These are phyloP conservation scores for Leptographium flavum DNA, from an alignment of 2,329 filamentous ascomycete genomes.

Conservation along the genomic window DNA sequence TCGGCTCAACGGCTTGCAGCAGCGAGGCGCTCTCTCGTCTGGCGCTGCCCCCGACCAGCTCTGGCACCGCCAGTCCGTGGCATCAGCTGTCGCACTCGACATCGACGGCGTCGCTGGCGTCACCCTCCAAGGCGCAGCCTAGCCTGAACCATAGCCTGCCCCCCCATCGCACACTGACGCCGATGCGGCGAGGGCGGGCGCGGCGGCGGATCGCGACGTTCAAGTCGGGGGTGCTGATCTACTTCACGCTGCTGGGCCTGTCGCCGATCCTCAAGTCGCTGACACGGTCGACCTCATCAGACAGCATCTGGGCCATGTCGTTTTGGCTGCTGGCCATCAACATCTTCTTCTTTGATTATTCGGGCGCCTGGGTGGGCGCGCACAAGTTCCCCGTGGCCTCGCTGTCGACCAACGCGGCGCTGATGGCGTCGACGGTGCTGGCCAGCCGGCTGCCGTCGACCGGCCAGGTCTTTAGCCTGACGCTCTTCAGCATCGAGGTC, in stretches of 20 bases:
- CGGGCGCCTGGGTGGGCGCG: constrained; percentile 40
- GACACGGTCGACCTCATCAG: constrained; percentile 80
- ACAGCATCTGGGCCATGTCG: constrained; percentile 96
- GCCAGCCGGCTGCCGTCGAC: constrained; percentile 81
- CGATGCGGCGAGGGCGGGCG: constrained; percentile 24
- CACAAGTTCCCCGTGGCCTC: constrained; percentile 51
- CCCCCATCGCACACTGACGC: constrained; percentile 19
- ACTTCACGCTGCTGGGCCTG: constrained; percentile 78
- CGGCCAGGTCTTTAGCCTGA: constrained; percentile 87
- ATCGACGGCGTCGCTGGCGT: constrained; percentile 2
- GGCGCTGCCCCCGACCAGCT: not conserved
- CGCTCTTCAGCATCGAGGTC: constrained; percentile 91
- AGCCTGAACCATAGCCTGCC: too few relatives aligned
- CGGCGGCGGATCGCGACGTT: constrained; percentile 57
- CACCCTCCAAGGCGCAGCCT: constrained; percentile 16
- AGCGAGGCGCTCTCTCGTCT: not conserved
- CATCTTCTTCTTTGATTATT: constrained; percentile 96
- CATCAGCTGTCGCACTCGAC: not conserved
- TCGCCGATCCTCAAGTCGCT: constrained; percentile 93
- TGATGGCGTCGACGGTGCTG: constrained; percentile 92
- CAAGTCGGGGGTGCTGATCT: constrained; percentile 87
- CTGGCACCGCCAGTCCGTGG: not conserved
- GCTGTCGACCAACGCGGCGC: constrained; percentile 83
- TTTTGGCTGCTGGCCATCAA: constrained; percentile 90
- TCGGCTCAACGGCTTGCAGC: not conserved